phyloP scores from a whole-genome alignment of 148 eudicot species.

The Limonium bicolor region DNA sequence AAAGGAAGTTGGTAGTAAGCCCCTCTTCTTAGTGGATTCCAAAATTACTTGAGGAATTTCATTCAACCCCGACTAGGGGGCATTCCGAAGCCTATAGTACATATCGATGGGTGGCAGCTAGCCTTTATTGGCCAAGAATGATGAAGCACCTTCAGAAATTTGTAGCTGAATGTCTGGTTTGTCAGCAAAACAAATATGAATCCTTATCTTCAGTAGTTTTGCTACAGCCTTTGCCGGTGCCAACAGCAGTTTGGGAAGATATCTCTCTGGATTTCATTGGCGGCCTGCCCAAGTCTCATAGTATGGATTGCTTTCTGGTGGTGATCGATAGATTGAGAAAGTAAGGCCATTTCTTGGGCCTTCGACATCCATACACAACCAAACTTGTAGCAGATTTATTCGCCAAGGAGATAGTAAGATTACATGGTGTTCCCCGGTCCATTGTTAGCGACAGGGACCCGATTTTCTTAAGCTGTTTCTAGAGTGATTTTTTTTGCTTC shows the following conservation, averaged over 20 bases:
- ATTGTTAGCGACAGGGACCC: neutral
- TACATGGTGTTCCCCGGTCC: neutral
- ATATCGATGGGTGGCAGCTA: neutral
- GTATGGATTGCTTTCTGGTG: neutral
- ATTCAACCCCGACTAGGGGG: neutral
- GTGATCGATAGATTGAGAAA: neutral
- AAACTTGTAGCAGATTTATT: neutral
- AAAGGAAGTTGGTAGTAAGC: neutral
- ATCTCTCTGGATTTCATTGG: conserved; percentile 1
- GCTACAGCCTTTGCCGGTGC: neutral
- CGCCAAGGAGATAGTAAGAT: neutral
- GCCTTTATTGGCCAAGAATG: neutral
- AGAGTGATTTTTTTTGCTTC: neutral
- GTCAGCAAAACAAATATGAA: conserved; percentile 1
- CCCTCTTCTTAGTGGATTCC: neutral
- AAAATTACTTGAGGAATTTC: neutral
- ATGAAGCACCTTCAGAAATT: neutral
- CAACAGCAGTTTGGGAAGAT: neutral
- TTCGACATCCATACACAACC: neutral
- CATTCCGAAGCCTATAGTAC: neutral
- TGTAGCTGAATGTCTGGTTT: neutral
- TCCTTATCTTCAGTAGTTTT: neutral
- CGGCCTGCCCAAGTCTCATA: neutral
- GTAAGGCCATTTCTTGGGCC: neutral
- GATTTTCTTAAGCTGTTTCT: neutral